These are phyloP conservation scores for Arxiozyma slooffiae DNA, from an alignment of 1,139 yeast genomes.

Conservation along the genomic window DNA sequence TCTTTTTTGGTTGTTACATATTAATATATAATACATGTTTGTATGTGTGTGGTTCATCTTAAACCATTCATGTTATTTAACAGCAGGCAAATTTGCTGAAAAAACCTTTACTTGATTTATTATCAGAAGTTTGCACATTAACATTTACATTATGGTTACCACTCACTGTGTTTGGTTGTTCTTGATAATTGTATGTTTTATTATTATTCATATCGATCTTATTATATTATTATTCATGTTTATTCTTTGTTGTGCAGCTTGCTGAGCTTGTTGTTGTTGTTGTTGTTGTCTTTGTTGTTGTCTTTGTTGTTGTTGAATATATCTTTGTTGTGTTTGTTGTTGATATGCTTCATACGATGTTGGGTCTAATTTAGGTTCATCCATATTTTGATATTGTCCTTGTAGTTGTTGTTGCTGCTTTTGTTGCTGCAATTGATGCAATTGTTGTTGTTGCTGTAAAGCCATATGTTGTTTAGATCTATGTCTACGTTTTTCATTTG, in stretches of 20 bases:
- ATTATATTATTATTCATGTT: slow-evolving; percentile 6
- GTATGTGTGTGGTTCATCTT: neutral
- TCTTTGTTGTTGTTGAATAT: slow-evolving; percentile 24
- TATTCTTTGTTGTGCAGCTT: slow-evolving; percentile 6
- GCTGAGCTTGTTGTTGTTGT: slow-evolving; percentile 9
- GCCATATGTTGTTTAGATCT: slow-evolving; percentile 11
- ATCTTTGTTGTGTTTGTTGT: slow-evolving; percentile 30
- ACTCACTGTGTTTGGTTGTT: slow-evolving; percentile 20
- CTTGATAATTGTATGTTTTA: slow-evolving; percentile 12
- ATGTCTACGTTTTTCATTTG: slow-evolving; percentile 32
- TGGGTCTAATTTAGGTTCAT: too few relatives aligned
- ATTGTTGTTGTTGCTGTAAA: slow-evolving; percentile 17
- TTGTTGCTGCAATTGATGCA: slow-evolving; percentile 16
- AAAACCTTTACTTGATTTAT: slow-evolving; percentile 31
- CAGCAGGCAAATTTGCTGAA: slow-evolving; percentile 35
- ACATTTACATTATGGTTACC: slow-evolving; percentile 19
- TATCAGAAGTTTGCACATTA: slow-evolving; percentile 19
- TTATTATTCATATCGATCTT: slow-evolving; percentile 7
- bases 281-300: slow-evolving; percentile 13
- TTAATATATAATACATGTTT: neutral
- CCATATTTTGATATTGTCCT: neutral
- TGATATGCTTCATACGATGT: slow-evolving; percentile 30
- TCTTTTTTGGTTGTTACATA: neutral
- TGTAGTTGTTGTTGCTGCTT: slow-evolving; percentile 9
- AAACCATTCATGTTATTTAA: slow-evolving; percentile 8